Conservation (phyloP, 1,139 yeast genomes). For the Suhomyces anneliseae region DNA sequence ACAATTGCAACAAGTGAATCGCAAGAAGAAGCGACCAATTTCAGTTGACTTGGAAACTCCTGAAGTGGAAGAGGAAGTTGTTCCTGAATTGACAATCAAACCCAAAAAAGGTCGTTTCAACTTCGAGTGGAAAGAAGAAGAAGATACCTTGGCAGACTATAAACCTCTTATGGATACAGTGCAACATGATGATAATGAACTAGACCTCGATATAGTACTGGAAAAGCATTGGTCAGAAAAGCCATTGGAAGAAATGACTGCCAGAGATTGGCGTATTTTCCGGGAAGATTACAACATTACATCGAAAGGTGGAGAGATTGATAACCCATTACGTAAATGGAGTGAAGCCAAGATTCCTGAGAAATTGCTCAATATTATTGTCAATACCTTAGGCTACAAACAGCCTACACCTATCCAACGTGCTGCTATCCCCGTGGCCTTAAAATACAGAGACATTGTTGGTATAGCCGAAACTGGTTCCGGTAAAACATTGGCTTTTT, state of each 20-base stretch:
- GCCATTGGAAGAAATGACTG: slow-evolving; percentile 60
- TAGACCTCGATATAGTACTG: slow-evolving; percentile 14
- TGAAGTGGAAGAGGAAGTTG: slow-evolving; percentile 2
- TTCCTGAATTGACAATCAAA: background rate
- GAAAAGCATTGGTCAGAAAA: slow-evolving; percentile 74
- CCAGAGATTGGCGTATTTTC: slow-evolving; percentile 88
- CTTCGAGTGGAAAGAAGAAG: slow-evolving; percentile 64
- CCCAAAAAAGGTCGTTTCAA: slow-evolving; percentile 42
- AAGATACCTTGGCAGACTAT: slow-evolving; percentile 55
- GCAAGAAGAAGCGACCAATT: slow-evolving; percentile 2
- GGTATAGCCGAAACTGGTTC: slow-evolving; percentile 98
- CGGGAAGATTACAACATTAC: slow-evolving; percentile 74
- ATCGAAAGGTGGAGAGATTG: slow-evolving; percentile 52
- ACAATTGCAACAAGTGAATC: slow-evolving; percentile 5
- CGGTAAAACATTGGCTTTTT: slow-evolving; percentile 89
- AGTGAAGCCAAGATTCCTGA: slow-evolving; percentile 54
- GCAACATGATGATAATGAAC: slow-evolving; percentile 12
- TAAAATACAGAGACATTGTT: slow-evolving; percentile 61
- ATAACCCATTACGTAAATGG: slow-evolving; percentile 76
- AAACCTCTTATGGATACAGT: slow-evolving; percentile 41
- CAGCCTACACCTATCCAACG: slow-evolving; percentile 90
- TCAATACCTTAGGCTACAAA: slow-evolving; percentile 44
- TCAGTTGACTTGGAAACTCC: slow-evolving; percentile 4
- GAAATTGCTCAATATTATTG: slow-evolving; percentile 35
- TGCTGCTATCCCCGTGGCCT: slow-evolving; percentile 78